Evolutionary conservation across 164 flowering plant genomes (phyloP), one percentile per base, ranked within the genome.

Genomic region (Stephania yunnanensis): DNA sequence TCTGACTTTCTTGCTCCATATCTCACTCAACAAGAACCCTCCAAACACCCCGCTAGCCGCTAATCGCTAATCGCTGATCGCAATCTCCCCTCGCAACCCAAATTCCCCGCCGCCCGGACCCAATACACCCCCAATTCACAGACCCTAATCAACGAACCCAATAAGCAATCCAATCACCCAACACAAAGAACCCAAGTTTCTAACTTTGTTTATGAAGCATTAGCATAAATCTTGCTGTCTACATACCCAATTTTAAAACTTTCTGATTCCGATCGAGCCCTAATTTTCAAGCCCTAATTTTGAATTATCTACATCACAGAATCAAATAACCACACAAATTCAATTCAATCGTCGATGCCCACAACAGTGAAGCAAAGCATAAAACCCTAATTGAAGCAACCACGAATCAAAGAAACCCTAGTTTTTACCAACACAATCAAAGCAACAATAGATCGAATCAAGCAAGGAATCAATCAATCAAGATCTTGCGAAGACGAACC

Each of bases 1-100:
- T 77, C 71, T 77, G 79, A 66, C 71, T 65, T n/a, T 71, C 75
- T 36, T 77, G 75, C 79, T 72, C 79, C 79, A 77, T 77, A 8
- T 42, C 42, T 25, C 69, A n/a, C 30, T 36, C 42, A 36, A 13
- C 46, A 53, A 53, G 13, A 71, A 17, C 65, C 65, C 65, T 58
- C 65, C 1, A 58, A 12, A 13, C 17, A 25, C 25, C 64, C 64
- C 15, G 19, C 15, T 4, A 55, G 6, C 64, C 64, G 19, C 15
- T 1, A 55, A 13, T 6, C 22, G 7, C n/a, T 2, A 17, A 8
- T 1, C 20, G 7, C 3, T 0, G 11, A 50, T 10, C 64, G 17
- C 66, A 61, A 61, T 61, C 25, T 61, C 22, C 22, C 3, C 20
- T 58, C 65, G 7, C n/a, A 25, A 25, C 25, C 9, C 66, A n/a